Percentiles rank a stretch among this genome's conserved stretches.
phyloP scores from a whole-genome alignment of 2,329 filamentous ascomycete genomes.

The Cryphonectria radicalis region DNA sequence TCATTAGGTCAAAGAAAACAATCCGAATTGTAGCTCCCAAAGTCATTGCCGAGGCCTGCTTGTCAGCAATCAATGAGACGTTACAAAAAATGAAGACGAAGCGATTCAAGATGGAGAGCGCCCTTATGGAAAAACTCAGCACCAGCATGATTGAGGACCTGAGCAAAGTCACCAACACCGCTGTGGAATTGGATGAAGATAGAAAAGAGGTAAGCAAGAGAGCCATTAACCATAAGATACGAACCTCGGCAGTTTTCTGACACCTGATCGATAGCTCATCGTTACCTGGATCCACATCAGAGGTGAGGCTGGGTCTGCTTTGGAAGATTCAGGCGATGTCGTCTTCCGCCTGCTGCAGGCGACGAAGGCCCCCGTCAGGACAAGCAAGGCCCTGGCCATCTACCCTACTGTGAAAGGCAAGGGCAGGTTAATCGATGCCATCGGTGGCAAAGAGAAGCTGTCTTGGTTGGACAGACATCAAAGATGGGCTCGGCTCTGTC shows the following conservation, averaged over 20 bases:
- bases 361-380: conserved; percentile 35
- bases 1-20: conserved; percentile 35
- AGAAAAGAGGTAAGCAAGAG: conserved; percentile 30
- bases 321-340: conserved; percentile 49
- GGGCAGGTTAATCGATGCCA: conserved; percentile 40
- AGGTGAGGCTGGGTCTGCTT: conserved; percentile 26
- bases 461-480: conserved; percentile 43
- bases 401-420: conserved; percentile 7
- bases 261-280: conserved; percentile 32
- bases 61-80: conserved; percentile 40
- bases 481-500: conserved; percentile 40
- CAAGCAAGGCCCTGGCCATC: conserved; percentile 33
- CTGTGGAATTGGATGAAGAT: conserved; percentile 42
- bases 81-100: conserved; percentile 36
- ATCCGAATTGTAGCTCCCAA: conserved; percentile 45
- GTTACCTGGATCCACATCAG: conserved; percentile 49
- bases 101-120: conserved; percentile 34
- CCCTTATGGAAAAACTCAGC: conserved; percentile 34
- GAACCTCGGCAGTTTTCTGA: conserved; percentile 3
- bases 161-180: conserved; percentile 43
- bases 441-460: conserved; percentile 38
- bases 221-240: background rate
- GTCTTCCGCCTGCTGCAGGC: conserved; percentile 51
- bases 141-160: conserved; percentile 41
- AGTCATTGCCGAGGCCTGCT: conserved; percentile 41